A percentile compares a stretch with the other conserved stretches of the same genome.
These are phyloP conservation scores for Boletus patriciae DNA, from an alignment of 768 basidiomycete species.

Conservation along the genomic window DNA sequence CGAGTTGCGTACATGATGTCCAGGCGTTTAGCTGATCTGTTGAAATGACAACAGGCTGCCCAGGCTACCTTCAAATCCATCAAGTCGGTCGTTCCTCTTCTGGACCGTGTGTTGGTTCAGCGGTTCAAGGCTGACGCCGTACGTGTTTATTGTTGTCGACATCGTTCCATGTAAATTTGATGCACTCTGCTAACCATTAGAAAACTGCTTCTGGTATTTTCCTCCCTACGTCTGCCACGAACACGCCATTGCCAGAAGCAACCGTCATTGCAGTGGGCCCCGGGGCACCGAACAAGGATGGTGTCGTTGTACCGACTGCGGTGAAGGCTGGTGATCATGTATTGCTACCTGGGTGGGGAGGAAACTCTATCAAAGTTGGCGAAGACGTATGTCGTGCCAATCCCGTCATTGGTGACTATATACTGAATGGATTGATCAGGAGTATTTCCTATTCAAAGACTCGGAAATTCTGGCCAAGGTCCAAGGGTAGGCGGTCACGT, in stretches of 20 bases:
- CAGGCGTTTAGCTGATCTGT: neutral
- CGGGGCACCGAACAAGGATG: constrained; percentile 88
- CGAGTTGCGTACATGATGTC: neutral
- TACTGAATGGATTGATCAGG: constrained; percentile 47
- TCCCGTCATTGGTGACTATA: neutral
- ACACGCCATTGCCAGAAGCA: constrained; percentile 88
- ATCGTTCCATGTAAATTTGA: neutral
- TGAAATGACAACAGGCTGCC: constrained; percentile 52
- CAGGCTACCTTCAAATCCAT: constrained; percentile 96
- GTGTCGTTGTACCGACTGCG: constrained; percentile 64
- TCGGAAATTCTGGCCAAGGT: constrained; percentile 95
- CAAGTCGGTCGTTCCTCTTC: constrained; percentile 82
- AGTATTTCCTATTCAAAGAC: constrained; percentile 95
- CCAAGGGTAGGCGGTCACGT: constrained; percentile 61
- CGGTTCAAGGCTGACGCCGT: constrained; percentile 96
- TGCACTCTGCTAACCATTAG: constrained; percentile 38
- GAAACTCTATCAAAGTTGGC: constrained; percentile 92
- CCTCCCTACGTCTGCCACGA: constrained; percentile 88
- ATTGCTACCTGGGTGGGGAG: constrained; percentile 94
- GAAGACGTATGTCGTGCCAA: constrained; percentile 71
- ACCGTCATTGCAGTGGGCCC: constrained; percentile 96
- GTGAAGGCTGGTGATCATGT: constrained; percentile 93
- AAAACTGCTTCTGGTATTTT: constrained; percentile 98
- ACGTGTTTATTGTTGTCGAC: constrained; percentile 30
- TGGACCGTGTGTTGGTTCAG: constrained; percentile 97